These are phyloP conservation scores for Nepenthes alata DNA, from an alignment of 179 eudicot species.

Conservation along the genomic window DNA sequence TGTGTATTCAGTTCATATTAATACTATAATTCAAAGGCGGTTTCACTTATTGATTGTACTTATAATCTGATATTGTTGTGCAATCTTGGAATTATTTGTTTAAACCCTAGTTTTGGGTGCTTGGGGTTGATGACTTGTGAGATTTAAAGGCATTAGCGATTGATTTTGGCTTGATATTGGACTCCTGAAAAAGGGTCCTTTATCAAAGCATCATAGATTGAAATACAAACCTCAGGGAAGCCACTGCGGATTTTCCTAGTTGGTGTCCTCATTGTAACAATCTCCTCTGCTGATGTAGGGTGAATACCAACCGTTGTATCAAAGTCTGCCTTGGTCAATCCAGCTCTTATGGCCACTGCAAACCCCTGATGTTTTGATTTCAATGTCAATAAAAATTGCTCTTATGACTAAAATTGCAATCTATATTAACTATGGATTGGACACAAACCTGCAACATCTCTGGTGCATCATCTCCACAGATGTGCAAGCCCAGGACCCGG, in stretches of 20 bases:
- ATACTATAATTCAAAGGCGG: no score
- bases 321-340: slow-evolving; percentile 86
- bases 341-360: slow-evolving; percentile 94
- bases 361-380: slow-evolving; percentile 49
- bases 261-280: slow-evolving; percentile 94
- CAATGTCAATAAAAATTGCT: neutral
- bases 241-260: slow-evolving; percentile 63
- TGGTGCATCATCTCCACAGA: slow-evolving; percentile 96
- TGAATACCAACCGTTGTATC: slow-evolving; percentile 90
- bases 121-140: no score
- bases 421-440: slow-evolving; percentile 1
- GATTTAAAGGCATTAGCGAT: no score
- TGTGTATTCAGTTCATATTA: no score
- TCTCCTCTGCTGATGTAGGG: slow-evolving; percentile 93
- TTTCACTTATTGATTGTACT: no score
- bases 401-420: neutral
- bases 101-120: no score
- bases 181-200: neutral
- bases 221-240: slow-evolving; percentile 49
- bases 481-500: slow-evolving; percentile 75
- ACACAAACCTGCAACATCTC: slow-evolving; percentile 77
- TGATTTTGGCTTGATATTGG: neutral
- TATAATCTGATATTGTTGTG: no score
- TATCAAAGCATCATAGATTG: neutral
- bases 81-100: no score